Base-by-base conservation (phyloP, 2,329 filamentous ascomycete species). In the Tolypocladium amazonense region DNA sequence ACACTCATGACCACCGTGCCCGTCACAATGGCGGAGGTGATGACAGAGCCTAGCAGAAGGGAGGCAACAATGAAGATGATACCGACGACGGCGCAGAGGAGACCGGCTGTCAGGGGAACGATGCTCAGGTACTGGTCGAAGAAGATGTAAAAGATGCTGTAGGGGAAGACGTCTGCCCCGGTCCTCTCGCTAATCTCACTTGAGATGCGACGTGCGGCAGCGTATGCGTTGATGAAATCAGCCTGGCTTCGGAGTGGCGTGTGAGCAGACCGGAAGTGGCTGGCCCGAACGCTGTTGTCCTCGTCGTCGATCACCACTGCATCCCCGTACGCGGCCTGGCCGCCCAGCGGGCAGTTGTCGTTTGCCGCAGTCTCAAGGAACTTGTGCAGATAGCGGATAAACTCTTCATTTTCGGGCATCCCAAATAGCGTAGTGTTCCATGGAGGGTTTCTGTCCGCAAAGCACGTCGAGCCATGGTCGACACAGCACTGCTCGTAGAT, bases 141-240 rank as follows among this genome's bases (percentile, higher is more conserved):
- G 82, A 97, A 99, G 72, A 99, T 92, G 77, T 99, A 99, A 73
- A 96, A 96, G 62, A 97, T 88, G 66, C 90, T 95, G 77, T 99
- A 99, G 0, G 94, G 91, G 80, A 99, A 99, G 3, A 99, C 87
- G 30, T 94, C 87, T 27, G 90, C 85, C 6, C 86, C 83, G 5
- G 92, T 92, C 57, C 82, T 80, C 58, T 82, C 75, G 18, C 82
- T 87, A 57, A 99, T 87, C 35, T 89, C 88, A 15, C 85, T 77
- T 0, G 93, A 87, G 63, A 99, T 96, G 62, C 94, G 89, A 23
- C 93, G 89, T 3, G 94, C 94, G 1, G 93, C 85, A 6, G 88
- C 86, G 72, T 97, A 97, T 0, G 94, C 91, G 35, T 86, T 81
- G 74, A 99, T 99, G 66, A 97, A 97, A 71, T 97, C 93, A 12